Base-by-base conservation (phyloP, 176 grass and related monocot genomes). In the Aechmea fasciata region DNA sequence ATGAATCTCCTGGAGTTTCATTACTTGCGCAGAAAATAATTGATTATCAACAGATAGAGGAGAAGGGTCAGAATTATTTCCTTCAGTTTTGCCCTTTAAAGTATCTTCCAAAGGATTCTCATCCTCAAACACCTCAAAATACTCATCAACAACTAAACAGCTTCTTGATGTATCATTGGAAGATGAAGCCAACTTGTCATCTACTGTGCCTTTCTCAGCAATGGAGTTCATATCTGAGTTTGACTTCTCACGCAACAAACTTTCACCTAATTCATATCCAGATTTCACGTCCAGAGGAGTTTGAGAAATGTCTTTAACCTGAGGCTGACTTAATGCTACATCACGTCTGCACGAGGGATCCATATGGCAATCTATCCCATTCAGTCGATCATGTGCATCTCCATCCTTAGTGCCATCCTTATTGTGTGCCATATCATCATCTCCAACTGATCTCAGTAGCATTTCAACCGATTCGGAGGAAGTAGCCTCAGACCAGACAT, bases 401-500 rank as follows among this genome's bases (percentile, higher is more conserved):
- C 50, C 51, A 12, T 68, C 66, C 47, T 55, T 69, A 77, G 47
- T 50, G 67, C 33, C 71, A 55, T 85, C 77, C 52, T 77, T 80
- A 69, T 87, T 71, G 75, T 48, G 73, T 49, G 79, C 63, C 52
- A 79, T 87, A 25, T 88, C 84, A 80, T 87, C 81, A 75, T 86
- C 90, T 75, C 87, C 81, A 50, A 93, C 84, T 11, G 95, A 99
- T 19, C 93, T 99, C 75, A 99, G 69, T 66, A 92, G 53, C 84
- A 94, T 94, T 68, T 93, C 84, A 33, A 90, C 87, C 50, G 84
- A 90, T 81, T 93, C 95, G 25, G 90, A 85, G 1, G 93, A 90
- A 33, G 95, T 92, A 52, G 95, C 87, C 75, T 94, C 87, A 41
- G 90, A 93, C 95, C 95, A 99, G 17, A 81, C 79, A 90, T 90